Evolutionary conservation across 768 basidiomycete genomes (phyloP), one percentile per base, ranked within the genome.

Genomic region (Kwoniella bestiolae): DNA sequence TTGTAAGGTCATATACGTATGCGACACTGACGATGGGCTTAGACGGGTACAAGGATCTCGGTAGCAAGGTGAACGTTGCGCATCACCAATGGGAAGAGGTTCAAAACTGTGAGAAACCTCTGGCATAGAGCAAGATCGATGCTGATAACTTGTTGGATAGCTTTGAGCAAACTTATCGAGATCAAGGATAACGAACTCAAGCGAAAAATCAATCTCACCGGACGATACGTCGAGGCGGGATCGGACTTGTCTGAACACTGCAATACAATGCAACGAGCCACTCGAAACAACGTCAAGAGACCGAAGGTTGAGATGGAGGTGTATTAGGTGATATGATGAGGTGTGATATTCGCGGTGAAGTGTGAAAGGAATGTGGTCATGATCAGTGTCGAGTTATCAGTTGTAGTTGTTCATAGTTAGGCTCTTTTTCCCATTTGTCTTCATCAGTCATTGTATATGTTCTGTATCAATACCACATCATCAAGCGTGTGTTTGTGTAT

Each of bases 181-280:
- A 35, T 58, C 45, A 65, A 65, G 12, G 57, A 65, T 35, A 55
- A 23, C 23, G 57, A 57, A 41, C 50, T 65, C 1, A 38, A 59
- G 11, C 21, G 57, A 34, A 65, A 65, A 38, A 45, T n/a, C 6
- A 5, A 35, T 25, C 35, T 65, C 6, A 65, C 64, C 32, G 49
- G 60, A 12, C 31, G 64, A 45, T 65, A 65, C 28, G 56, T 26
- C 18, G 64, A 51, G 8, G 64, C 64, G 8, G 57, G 56, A 11
- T 46, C 46, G 1, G 49, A 28, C 5, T 38, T 65, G 7, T 59
- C 56, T 26, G 50, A 44, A 8, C 64, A 65, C 21, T 65, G 56
- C 38, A 46, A 25, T 18, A 49, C 12, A 3, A 49, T 59, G 46
- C 56, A 53, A 21, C 41, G 11, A 6, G 38, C 51, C 1, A 51